A percentile compares a stretch with the other conserved stretches of the same genome.
These are phyloP conservation scores for Aquilaria agallochum DNA, from an alignment of 441 rosid species.

Conservation along the genomic window DNA sequence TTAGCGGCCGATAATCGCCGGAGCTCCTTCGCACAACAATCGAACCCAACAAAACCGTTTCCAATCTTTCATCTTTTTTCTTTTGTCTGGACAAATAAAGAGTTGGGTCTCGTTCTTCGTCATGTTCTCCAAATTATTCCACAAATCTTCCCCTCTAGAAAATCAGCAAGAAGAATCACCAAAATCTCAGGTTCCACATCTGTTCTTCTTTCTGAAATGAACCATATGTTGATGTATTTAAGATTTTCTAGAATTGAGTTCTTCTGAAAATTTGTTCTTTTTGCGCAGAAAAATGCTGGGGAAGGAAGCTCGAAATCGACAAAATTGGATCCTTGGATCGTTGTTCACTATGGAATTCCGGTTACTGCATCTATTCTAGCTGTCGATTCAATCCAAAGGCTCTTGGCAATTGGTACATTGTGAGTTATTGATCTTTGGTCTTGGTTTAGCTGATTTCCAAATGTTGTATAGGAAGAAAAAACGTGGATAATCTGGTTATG, in stretches of 20 bases:
- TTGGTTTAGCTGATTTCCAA: background rate
- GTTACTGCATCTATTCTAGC: constrained; percentile 59
- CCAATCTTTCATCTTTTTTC: background rate
- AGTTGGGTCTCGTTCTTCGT: constrained; percentile 21
- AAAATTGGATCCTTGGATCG: constrained; percentile 43
- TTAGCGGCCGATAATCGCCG: background rate
- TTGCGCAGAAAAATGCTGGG: constrained; percentile 8
- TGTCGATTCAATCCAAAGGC: constrained; percentile 54
- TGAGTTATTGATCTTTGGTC: constrained; percentile 26
- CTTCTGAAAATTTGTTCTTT: background rate
- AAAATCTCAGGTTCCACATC: constrained; percentile 31
- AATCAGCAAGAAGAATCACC: constrained; percentile 23
- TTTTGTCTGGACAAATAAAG: background rate
- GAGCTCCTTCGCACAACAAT: background rate
- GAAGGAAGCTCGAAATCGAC: constrained; percentile 28
- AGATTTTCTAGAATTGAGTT: background rate
- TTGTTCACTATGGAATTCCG: constrained; percentile 64
- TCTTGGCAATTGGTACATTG: constrained; percentile 68
- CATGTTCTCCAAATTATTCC: constrained; percentile 64
- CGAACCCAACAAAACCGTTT: background rate
- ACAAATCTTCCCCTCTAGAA: constrained; percentile 27
- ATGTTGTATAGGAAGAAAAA: background rate
- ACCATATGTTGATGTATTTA: background rate
- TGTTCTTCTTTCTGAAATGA: background rate
- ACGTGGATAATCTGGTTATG: background rate